Evolutionary conservation across 2,329 filamentous ascomycete species (phyloP).

Genomic region (Sarocladiaceae sp.): DNA sequence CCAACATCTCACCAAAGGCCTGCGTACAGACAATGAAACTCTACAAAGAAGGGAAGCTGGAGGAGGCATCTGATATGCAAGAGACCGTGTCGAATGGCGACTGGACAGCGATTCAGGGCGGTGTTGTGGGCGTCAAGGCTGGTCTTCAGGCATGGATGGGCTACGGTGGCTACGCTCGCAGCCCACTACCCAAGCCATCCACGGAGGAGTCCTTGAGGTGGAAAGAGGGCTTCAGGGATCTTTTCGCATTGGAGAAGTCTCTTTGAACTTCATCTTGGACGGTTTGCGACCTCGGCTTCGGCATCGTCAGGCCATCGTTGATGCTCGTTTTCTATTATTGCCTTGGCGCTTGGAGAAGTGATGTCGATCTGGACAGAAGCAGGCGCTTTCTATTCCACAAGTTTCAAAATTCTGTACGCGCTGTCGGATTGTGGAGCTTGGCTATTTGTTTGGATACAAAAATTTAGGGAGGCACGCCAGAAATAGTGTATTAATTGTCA

Average conservation of each 20-base stretch:
- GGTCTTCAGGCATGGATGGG: constrained; percentile 27
- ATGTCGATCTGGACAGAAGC: no score
- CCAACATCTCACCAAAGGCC: constrained; percentile 32
- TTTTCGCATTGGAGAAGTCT: constrained; percentile 45
- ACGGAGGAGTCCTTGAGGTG: constrained; percentile 41
- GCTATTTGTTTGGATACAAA: no score
- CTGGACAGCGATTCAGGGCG: constrained; percentile 23
- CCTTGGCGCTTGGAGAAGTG: no score
- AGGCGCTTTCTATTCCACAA: no score
- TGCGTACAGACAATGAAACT: constrained; percentile 28
- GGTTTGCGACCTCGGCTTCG: no score
- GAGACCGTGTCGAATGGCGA: constrained; percentile 22
- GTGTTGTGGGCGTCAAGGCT: constrained; percentile 22
- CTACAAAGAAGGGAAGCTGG: constrained; percentile 24
- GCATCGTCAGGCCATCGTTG: no score
- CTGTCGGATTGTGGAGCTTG: no score
- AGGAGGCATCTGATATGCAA: constrained; percentile 30
- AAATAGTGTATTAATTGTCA: no score
- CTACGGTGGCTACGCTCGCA: constrained; percentile 20
- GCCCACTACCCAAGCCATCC: constrained; percentile 45
- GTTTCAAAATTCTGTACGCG: no score
- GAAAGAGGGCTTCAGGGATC: constrained; percentile 50
- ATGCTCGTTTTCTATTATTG: no score
- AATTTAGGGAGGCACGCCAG: no score
- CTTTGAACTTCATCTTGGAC: constrained; percentile 26